Conservation (phyloP, 2,329 filamentous ascomycete species). For the Penicillium frequentans region DNA sequence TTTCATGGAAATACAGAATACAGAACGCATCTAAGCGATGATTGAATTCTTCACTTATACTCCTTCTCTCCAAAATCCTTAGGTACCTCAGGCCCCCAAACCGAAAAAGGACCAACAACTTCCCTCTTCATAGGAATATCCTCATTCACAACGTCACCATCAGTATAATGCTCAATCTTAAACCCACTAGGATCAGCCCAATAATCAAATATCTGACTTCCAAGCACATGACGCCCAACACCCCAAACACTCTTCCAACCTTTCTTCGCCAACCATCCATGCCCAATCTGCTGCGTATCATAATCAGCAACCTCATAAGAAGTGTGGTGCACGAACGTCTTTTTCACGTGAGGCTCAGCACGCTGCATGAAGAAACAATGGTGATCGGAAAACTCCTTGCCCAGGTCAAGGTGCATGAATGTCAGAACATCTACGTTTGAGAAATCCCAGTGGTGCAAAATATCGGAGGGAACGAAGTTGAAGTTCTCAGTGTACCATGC, state of each 20-base stretch:
- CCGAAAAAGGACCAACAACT: conserved; percentile 4
- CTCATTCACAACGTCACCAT: conserved; percentile 10
- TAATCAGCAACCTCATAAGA: conserved; percentile 9
- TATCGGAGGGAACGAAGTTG: conserved; percentile 44
- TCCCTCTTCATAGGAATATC: not conserved
- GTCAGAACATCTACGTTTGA: conserved; percentile 44
- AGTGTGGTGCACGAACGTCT: conserved; percentile 5
- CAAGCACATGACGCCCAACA: conserved; percentile 10
- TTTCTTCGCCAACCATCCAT: conserved; percentile 3
- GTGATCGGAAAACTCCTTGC: conserved; percentile 4
- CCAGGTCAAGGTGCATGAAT: conserved; percentile 40
- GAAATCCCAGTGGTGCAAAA: conserved; percentile 26
- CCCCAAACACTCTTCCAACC: conserved; percentile 7
- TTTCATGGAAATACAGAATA: no score
- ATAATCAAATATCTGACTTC: conserved; percentile 15
- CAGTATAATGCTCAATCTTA: conserved; percentile 11
- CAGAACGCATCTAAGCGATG: no score
- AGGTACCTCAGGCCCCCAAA: conserved; percentile 8
- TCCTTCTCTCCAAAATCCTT: conserved; percentile 1
- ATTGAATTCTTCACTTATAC: no score
- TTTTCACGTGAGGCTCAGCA: not conserved
- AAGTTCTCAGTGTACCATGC: conserved; percentile 43
- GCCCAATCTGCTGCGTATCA: conserved; percentile 7
- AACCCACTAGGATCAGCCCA: conserved; percentile 7
- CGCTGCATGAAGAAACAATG: conserved; percentile 6